phyloP scores from a whole-genome alignment of 2,329 filamentous ascomycete genomes.

The Aureobasidium pullulans region DNA sequence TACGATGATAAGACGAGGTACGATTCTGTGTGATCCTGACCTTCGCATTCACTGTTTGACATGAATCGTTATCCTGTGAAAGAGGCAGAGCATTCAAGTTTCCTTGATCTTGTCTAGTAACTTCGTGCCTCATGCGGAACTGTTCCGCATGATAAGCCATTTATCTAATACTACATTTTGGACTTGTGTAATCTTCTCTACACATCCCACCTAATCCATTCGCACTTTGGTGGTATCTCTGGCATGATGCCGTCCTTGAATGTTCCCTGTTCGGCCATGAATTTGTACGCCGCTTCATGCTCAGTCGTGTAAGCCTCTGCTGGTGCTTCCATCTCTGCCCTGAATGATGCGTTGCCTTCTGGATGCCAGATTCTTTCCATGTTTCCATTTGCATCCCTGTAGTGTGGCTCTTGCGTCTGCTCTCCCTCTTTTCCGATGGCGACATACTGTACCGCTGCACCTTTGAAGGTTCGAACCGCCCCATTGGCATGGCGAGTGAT shows the following conservation, averaged over 20 bases:
- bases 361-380: constrained; percentile 67
- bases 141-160: neutral
- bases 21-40: neutral
- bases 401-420: neutral
- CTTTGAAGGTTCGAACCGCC: neutral
- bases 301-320: constrained; percentile 52
- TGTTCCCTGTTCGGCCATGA: constrained; percentile 55
- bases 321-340: constrained; percentile 52
- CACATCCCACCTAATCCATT: constrained; percentile 67
- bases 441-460: neutral
- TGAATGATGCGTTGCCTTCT: constrained; percentile 52
- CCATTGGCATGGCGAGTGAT: neutral
- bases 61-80: neutral
- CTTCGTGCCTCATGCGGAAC: neutral
- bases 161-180: neutral
- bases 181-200: constrained; percentile 31
- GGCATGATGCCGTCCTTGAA: constrained; percentile 71
- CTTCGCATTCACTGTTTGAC: neutral
- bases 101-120: too few relatives aligned
- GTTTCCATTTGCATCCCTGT: constrained; percentile 37
- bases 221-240: constrained; percentile 66
- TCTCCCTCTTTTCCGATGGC: neutral
- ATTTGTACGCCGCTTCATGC: constrained; percentile 55
- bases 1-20: neutral
- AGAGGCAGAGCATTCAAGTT: too few relatives aligned